Evolutionary conservation across 257 asterid species (phyloP).

Genomic region (Linaria vulgaris): DNA sequence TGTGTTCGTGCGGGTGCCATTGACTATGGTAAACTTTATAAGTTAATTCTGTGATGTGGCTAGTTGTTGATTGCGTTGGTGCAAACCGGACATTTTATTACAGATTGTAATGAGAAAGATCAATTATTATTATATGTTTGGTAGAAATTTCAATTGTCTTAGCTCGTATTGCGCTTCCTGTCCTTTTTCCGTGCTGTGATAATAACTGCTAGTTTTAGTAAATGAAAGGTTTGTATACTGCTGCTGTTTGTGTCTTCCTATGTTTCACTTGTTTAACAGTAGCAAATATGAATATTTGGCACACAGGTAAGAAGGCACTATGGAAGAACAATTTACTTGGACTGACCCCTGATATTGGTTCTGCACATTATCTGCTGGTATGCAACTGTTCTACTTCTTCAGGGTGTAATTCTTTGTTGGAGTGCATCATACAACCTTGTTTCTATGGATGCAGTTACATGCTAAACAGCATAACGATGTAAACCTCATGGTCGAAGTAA

Average conservation of each 20-base stretch:
- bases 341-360: conserved; percentile 72
- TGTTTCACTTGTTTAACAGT: background rate
- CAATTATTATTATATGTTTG: no score
- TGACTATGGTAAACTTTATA: conserved; percentile 53
- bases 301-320: conserved; percentile 69
- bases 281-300: conserved; percentile 16
- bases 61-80: conserved; percentile 8
- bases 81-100: conserved; percentile 4
- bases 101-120: background rate
- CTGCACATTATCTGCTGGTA: conserved; percentile 86
- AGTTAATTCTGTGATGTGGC: no score
- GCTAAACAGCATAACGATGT: conserved; percentile 75
- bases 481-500: conserved; percentile 63
- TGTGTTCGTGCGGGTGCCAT: conserved; percentile 82
- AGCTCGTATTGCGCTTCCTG: no score
- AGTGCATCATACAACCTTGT: conserved; percentile 14
- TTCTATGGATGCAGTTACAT: conserved; percentile 61
- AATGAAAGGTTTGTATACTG: background rate
- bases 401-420: conserved; percentile 14
- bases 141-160: background rate
- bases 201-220: no score
- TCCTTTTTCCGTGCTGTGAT: no score
- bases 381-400: conserved; percentile 17
- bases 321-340: conserved; percentile 78
- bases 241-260: conserved; percentile 11